These are phyloP conservation scores for Verticillium albo-atrum DNA, from an alignment of 2,329 filamentous ascomycete species.

Conservation along the genomic window DNA sequence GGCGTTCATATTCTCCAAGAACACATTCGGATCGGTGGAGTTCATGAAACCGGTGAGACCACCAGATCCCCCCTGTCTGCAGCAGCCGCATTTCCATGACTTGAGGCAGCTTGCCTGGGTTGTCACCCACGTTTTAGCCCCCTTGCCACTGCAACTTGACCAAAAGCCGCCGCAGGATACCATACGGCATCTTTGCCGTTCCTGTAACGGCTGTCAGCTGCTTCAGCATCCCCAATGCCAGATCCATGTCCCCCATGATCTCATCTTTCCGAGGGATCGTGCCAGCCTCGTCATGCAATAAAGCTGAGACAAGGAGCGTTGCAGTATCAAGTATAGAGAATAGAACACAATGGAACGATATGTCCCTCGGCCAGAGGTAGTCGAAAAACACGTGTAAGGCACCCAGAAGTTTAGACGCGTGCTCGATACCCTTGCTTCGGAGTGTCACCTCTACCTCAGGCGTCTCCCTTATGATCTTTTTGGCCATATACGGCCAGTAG, in stretches of 20 bases:
- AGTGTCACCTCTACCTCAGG: constrained; percentile 28
- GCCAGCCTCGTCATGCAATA: constrained; percentile 42
- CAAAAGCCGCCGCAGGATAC: background rate
- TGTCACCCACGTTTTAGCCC: no score
- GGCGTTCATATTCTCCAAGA: no score
- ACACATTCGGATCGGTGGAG: no score
- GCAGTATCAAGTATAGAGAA: constrained; percentile 49
- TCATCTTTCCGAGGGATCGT: constrained; percentile 34
- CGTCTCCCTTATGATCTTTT: constrained; percentile 20
- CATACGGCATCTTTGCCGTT: background rate
- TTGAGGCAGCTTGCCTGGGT: no score
- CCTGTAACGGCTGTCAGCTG: background rate
- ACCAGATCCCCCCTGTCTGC: no score
- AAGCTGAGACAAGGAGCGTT: constrained; percentile 43
- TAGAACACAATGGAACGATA: constrained; percentile 43
- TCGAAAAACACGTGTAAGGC: constrained; percentile 36
- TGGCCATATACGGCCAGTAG: constrained; percentile 40
- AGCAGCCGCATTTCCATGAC: no score
- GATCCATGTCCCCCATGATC: constrained; percentile 14
- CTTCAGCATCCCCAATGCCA: background rate
- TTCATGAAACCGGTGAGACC: no score
- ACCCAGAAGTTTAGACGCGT: constrained; percentile 36
- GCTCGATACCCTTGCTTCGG: constrained; percentile 36
- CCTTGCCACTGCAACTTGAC: background rate
- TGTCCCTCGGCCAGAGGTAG: constrained; percentile 37